Base-by-base conservation (phyloP, 1,284 basidiomycete species). In the Ustilago hordei region DNA sequence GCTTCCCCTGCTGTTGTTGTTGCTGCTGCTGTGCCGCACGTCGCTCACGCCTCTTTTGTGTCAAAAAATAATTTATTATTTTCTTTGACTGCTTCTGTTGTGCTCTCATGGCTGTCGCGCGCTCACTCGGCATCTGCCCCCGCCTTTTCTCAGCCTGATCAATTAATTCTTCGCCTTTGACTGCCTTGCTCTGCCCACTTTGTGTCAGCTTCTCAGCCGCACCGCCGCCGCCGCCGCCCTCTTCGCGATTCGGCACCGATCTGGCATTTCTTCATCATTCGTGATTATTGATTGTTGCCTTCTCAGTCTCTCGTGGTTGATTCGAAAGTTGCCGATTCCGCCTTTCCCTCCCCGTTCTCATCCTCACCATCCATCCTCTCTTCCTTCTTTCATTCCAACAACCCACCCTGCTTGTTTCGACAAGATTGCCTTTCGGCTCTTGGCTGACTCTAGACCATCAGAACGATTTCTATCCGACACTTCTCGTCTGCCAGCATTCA, bases 181-280 rank as follows among this genome's bases (percentile, higher is more conserved):
- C 39, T 43, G 23, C 23, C 23, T 43, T 7, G 13, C 13, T 19
- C 43, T 19, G n/a, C 43, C n/a, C 43, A 19, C 43, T 45, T 45
- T 6, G 43, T 6, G n/a, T 45, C 43, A 8, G 43, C 19, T 7
- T 19, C 43, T 45, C 43, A 28, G 23, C 23, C 23, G 23, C 23
- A 3, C 23, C 23, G 23, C 23, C 23, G 23, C 7, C 11, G 15
- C 39, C 13, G 23, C 7, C 11, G 15, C 39, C 13, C 13, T 17
- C 39, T 41, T 41, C 17, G 43, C 43, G 43, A 19, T 19, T 45
- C n/a, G 43, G 43, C 43, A 45, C 43, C 43, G 43, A 45, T 45
- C n/a, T 45, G 43, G 23, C 23, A 28, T 28, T 28, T 28, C 23
- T 28, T 28, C 43, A n/a, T 45, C 1, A 15, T 45, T 45, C 19